phyloP scores from a whole-genome alignment of 1,284 basidiomycete genomes.

The Cutaneotrichosporon sp. region DNA sequence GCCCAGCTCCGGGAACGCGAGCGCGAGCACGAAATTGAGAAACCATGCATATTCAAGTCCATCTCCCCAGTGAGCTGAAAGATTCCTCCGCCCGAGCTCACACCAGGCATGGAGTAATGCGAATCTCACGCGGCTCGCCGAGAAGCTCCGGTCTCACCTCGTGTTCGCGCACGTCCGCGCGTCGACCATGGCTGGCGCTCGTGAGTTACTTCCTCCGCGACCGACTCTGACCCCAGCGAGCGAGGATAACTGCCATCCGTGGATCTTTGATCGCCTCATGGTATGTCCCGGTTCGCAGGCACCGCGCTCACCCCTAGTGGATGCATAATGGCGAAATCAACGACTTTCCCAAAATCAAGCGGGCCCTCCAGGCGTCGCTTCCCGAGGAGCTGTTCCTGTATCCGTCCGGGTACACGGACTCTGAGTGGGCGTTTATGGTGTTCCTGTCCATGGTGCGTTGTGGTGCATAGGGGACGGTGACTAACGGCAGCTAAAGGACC shows the following conservation, averaged over 20 bases:
- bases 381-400: conserved; percentile 77
- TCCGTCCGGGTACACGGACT: conserved; percentile 90
- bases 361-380: conserved; percentile 66
- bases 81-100: not conserved
- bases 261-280: conserved; percentile 81
- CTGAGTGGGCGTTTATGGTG: conserved; percentile 91
- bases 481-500: conserved; percentile 63
- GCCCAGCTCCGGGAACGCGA: conserved; percentile 30
- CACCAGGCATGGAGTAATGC: conserved; percentile 86
- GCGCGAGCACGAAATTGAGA: conserved; percentile 67
- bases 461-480: conserved; percentile 6
- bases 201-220: conserved; percentile 24
- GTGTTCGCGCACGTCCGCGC: conserved; percentile 93
- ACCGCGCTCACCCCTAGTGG: conserved; percentile 55
- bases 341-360: conserved; percentile 73
- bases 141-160: conserved; percentile 89
- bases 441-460: conserved; percentile 71
- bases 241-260: conserved; percentile 91
- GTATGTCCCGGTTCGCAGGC: conserved; percentile 51
- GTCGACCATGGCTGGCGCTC: conserved; percentile 57
- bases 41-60: conserved; percentile 95
- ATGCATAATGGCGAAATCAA: conserved; percentile 92
- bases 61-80: conserved; percentile 80
- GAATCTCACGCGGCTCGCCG: conserved; percentile 79
- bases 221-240: conserved; percentile 56